Evolutionary conservation across 371 early-diverging fungal species (phyloP), one percentile per base, ranked within the genome.

Genomic region (Dichotomocladium elegans): DNA sequence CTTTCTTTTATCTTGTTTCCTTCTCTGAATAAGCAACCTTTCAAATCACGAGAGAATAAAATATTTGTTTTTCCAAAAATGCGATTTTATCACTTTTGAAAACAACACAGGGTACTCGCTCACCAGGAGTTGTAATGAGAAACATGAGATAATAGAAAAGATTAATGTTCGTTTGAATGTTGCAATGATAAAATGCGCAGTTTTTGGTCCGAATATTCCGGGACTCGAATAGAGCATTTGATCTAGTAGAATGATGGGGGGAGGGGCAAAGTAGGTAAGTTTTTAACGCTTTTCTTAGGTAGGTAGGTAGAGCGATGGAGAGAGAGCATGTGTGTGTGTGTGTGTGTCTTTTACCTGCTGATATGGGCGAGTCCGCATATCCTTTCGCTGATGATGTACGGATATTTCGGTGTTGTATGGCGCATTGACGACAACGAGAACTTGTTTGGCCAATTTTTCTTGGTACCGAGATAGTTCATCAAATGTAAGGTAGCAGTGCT

Each of bases 401-500:
- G 58, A 57, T 30, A 70, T 67, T 41, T 66, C 62, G 33, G 67
- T 68, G 53, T 66, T 55, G 56, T 64, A 56, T 47, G 73, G 64
- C 17, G 69, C 64, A 60, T 72, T 69, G 26, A 72, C 67, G 11
- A 69, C 53, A 35, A 71, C 53, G 30, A 64, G 51, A 10, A 64
- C 51, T 41, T 68, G 64, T 57, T 66, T 63, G 44, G 56, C 57
- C 43, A 60, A 52, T 37, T 56, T 60, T 9, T 49, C 51, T 47
- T 68, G 56, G 58, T 67, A 72, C 35, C 44, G 53, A 9, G 53
- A 56, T 11, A 70, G 47, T 37, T 73, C 74, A 26, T 69, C 60
- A 10, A 70, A 12, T 21, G 74, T 70, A 40, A 73, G 41, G 48
- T 73, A 70, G 44, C 74, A 73, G 55, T 68, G 61, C 17, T 55